Percentiles rank a stretch among this genome's conserved stretches.
These are phyloP conservation scores for Stagonosporopsis chrysanthemi DNA, from an alignment of 2,329 filamentous ascomycete species.

Conservation along the genomic window DNA sequence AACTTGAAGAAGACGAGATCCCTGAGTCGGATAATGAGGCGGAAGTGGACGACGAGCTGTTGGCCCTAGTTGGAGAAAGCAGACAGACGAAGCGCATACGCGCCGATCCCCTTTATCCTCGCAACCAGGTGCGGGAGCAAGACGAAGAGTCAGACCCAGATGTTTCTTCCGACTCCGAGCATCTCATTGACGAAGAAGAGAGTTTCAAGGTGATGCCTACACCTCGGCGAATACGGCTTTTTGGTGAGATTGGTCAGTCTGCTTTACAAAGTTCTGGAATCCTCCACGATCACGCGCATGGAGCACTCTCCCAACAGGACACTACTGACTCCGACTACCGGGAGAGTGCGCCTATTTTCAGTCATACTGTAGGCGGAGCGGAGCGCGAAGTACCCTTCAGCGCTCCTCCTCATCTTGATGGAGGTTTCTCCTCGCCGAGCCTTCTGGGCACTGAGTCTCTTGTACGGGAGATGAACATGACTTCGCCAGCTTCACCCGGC, in stretches of 20 bases:
- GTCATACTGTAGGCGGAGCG: conserved; percentile 20
- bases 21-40: conserved; percentile 39
- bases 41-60: conserved; percentile 44
- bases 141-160: conserved; percentile 51
- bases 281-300: conserved; percentile 45
- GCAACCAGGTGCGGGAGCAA: conserved; percentile 49
- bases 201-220: conserved; percentile 39
- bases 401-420: conserved; percentile 31
- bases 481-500: conserved; percentile 51
- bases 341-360: conserved; percentile 17
- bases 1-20: conserved; percentile 35
- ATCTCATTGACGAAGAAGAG: conserved; percentile 37
- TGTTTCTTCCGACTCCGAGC: conserved; percentile 46
- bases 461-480: conserved; percentile 59
- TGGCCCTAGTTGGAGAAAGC: conserved; percentile 37
- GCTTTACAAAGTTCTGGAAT: conserved; percentile 62
- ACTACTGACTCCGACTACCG: conserved; percentile 8
- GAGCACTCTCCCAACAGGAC: conserved; percentile 37
- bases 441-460: conserved; percentile 58
- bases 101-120: conserved; percentile 47
- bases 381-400: conserved; percentile 25
- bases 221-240: conserved; percentile 55
- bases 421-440: conserved; percentile 48
- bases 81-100: conserved; percentile 57
- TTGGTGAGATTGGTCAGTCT: conserved; percentile 67